Evolutionary conservation across 805 yeast species (phyloP), one percentile per base, ranked within the genome.

Genomic region (Brettanomyces nanus): DNA sequence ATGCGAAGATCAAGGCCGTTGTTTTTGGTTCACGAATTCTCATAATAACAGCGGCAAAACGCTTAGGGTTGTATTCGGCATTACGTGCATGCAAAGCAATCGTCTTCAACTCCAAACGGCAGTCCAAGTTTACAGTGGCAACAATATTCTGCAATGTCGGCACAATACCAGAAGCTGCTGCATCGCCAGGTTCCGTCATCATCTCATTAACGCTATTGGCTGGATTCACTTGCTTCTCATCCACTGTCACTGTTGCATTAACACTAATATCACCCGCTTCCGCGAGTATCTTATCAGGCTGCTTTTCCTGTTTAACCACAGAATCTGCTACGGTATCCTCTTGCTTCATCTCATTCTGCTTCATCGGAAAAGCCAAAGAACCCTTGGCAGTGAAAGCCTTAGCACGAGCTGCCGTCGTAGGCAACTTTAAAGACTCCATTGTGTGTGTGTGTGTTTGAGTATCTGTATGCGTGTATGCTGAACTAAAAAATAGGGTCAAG

Each of bases 21-120:
- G 98, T 92, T 62, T 92, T 92, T 14, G 98, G 98, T 61, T 92
- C 98, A 63, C 98, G 77, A 51, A 92, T 92, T 72, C 98, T 85
- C 98, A 92, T 92, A 51, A 92, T 92, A 35, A 92, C 98, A 42
- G 98, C 98, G 11, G 98, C 98, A 68, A 92, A 92, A 69, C 98
- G 95, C 55, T 84, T 86, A 36, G 98, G 98, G 54, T 92, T 92
- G 65, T 92, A 92, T 61, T 92, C 98, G 26, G 98, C 98, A 63
- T 92, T 92, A 74, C 98, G 86, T 3, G 97, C 97, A 63, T 92
- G 98, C 44, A 92, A 69, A 1, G 98, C 98, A 57, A 92, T 94
- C 15, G 98, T 92, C 58, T 92, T 92, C 60, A 92, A 74, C 62
- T 92, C 98, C 51, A 92, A 68, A 45, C 97, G 80, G 62, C 98